Conservation (phyloP, 768 basidiomycete genomes). For the Lyophyllum semitale region DNA sequence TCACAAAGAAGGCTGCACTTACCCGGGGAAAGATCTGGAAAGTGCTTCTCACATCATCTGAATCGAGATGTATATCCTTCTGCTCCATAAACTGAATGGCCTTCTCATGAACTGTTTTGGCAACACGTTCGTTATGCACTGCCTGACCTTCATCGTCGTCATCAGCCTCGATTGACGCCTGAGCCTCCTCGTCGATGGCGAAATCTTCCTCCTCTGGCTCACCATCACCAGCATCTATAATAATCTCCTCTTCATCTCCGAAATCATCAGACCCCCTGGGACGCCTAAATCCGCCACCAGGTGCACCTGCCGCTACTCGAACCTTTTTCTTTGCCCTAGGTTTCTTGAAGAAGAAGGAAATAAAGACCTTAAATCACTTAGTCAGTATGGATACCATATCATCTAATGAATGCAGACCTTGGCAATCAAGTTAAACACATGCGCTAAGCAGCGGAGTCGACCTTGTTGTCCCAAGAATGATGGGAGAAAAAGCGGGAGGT, state of each 20-base stretch:
- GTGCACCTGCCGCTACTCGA: not conserved
- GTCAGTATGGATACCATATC: no score
- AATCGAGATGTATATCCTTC: slow-evolving; percentile 1
- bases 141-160: slow-evolving; percentile 16
- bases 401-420: no score
- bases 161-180: not conserved
- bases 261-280: not conserved
- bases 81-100: not conserved
- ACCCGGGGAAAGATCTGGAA: slow-evolving; percentile 19
- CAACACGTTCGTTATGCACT: slow-evolving; percentile 15
- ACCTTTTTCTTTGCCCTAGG: not conserved
- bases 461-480: no score
- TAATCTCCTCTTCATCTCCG: not conserved
- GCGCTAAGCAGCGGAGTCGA: no score
- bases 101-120: not conserved
- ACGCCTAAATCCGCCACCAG: not conserved
- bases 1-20: not conserved
- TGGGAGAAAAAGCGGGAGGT: no score
- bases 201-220: not conserved
- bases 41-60: slow-evolving; percentile 10
- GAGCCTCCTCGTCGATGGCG: not conserved
- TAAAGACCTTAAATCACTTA: not conserved
- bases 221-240: not conserved
- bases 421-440: no score
- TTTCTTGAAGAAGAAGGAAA: not conserved